Evolutionary conservation across 2,329 filamentous ascomycete genomes (phyloP).

Genomic region (Emydomyces testavorans): DNA sequence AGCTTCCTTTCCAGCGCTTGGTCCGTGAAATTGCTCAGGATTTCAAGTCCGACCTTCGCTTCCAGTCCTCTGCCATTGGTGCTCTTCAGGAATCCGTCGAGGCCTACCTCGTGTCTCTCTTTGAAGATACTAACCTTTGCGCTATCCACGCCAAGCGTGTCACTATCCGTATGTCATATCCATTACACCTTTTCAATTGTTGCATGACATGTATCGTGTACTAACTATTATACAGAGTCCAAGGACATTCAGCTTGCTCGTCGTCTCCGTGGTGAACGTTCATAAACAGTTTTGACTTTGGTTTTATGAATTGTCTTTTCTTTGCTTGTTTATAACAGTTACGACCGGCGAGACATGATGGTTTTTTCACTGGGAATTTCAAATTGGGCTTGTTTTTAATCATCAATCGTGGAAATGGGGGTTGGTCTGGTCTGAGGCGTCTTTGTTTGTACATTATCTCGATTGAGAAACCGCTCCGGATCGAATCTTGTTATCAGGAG

Average conservation of each 20-base stretch:
- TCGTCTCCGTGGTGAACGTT: constrained; percentile 86
- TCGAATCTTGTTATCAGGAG: constrained; percentile 1
- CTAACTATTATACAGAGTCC: constrained; percentile 39
- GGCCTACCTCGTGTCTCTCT: constrained; percentile 95
- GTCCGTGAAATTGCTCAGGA: constrained; percentile 95
- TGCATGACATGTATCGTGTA: no score
- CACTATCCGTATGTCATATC: constrained; percentile 58
- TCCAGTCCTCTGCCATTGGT: constrained; percentile 96
- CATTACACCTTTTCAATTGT: no score
- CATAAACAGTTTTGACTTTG: constrained; percentile 42
- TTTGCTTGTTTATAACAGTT: constrained; percentile 27
- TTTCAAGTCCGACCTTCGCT: constrained; percentile 90
- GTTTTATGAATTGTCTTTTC: constrained; percentile 21
- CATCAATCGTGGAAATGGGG: constrained; percentile 13
- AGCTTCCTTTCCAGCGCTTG: constrained; percentile 94
- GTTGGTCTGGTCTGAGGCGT: constrained; percentile 16
- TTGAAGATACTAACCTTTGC: constrained; percentile 97
- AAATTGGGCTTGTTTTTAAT: constrained; percentile 27
- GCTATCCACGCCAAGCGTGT: constrained; percentile 99
- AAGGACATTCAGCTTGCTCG: constrained; percentile 97
- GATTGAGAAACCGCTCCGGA: constrained; percentile 8
- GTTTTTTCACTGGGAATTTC: constrained; percentile 33
- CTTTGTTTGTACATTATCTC: constrained; percentile 16
- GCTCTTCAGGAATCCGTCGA: constrained; percentile 97
- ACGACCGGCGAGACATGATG: constrained; percentile 37